phyloP scores from a whole-genome alignment of 2,329 filamentous ascomycete species.

The Magnaporthiopsis rhizophila region DNA sequence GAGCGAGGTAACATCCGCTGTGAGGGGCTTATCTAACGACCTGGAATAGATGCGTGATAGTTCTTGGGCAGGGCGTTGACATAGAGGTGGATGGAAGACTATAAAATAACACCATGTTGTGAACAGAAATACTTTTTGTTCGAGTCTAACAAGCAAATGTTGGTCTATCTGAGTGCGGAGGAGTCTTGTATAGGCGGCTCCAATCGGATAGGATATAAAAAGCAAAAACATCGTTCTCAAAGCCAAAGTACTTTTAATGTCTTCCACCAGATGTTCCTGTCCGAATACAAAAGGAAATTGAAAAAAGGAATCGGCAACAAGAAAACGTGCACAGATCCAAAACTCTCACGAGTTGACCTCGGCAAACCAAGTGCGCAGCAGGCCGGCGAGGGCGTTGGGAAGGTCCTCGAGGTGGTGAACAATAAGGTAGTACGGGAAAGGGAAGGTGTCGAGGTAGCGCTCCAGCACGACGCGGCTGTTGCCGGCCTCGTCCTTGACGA shows the following conservation, averaged over 20 bases:
- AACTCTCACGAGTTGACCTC: conserved; percentile 43
- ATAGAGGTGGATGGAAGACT: too few relatives aligned
- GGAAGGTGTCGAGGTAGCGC: conserved; percentile 90
- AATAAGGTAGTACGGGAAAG: conserved; percentile 94
- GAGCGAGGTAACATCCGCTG: too few relatives aligned
- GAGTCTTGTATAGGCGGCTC: too few relatives aligned
- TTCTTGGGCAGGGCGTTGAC: too few relatives aligned
- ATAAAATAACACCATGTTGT: not conserved
- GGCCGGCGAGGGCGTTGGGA: conserved; percentile 75
- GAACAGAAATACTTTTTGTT: too few relatives aligned
- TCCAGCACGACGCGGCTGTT: conserved; percentile 69
- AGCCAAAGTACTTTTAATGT: not conserved
- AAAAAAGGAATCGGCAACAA: not conserved
- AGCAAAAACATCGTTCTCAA: not conserved
- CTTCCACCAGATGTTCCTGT: too few relatives aligned
- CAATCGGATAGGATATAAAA: not conserved
- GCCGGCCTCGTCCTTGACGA: conserved; percentile 56
- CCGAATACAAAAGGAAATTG: not conserved
- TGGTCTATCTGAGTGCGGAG: too few relatives aligned
- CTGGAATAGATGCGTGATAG: too few relatives aligned
- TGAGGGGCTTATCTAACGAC: too few relatives aligned
- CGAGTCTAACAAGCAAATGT: too few relatives aligned
- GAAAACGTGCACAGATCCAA: not conserved
- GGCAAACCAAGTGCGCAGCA: conserved; percentile 94
- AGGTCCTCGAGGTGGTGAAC: conserved; percentile 88